Base-by-base conservation (phyloP, 805 yeast species). In the Danielia oregonensis region DNA sequence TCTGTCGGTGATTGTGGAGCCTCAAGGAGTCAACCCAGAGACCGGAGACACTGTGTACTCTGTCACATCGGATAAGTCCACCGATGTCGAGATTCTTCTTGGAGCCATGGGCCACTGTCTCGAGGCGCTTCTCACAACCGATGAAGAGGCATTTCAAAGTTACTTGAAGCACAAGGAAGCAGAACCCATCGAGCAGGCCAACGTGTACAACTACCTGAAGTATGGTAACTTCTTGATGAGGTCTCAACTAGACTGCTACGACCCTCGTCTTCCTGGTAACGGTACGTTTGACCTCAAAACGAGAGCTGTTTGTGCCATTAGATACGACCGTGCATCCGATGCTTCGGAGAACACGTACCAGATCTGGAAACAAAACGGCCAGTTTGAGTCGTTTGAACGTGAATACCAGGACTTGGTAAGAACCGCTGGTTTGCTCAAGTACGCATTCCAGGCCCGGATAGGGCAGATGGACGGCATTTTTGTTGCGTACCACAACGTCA, bases 401-500 rank as follows among this genome's bases (percentile, higher is more conserved):
- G 98, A 91, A 52, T 70, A 74, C 54, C 70, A 65, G 41, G 97
- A 91, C 51, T 70, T 91, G 48, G 74, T 81, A 12, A 64, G 85
- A 38, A 75, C 91, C 2, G 70, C 68, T 2, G 82, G 93, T 0
- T 61, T 91, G 60, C 64, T 91, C 47, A 91, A 91, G 60, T 91
- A 91, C 53, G 74, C 85, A 2, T 68, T 91, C 45, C 97, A 93
- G 58, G 97, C 96, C 0, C 70, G 97, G 42, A 84, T 91, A 26
- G 98, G 97, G 3, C 79, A 84, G 49, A 91, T 93, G 97, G 97
- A 89, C 59, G 98, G 98, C 5, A 86, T 93, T 2, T 87, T 86
- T 47, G 70, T 91, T 11, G 96, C 96, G 0, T 91, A 81, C 57
- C 98, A 91, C 57, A 91, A 89, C 55, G 73, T 87, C 33, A 69